Base-by-base conservation (phyloP, 2,329 filamentous ascomycete species). In the Penicillium psychrosexuale region DNA sequence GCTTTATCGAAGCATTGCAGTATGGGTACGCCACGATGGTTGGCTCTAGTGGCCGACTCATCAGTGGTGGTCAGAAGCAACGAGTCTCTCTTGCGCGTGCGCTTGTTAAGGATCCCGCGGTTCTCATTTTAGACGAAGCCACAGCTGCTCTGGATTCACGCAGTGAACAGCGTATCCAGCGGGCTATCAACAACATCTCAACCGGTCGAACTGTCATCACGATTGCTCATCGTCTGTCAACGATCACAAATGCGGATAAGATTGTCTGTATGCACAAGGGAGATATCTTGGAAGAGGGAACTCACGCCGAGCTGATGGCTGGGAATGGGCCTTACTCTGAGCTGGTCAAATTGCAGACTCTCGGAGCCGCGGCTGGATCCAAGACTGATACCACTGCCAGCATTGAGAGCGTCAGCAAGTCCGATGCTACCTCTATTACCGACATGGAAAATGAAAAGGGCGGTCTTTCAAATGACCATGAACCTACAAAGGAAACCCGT, bases 81-180 rank as follows among this genome's bases (percentile, higher is more conserved):
- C 81, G 91, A 1, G 75, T 96, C 1, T 86, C 86, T 31, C 90
- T 97, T 56, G 91, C 91, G 0, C 80, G 91, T 1, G 90, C 91
- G 0, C 77, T 96, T 0, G 81, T 89, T 0, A 80, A 89, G 0
- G 77, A 81, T 8, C 91, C 91, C 0, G 78, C 80, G 27, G 77
- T 96, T 3, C 75, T 96, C 15, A 81, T 97, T 1, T 75, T 96
- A 3, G 92, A 97, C 64, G 91, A 97, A 73, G 89, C 91, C 1
- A 96, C 91, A 0, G 66, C 65, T 24, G 64, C 87, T 31, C 77
- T 84, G 38, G 81, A 84, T 60, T 77, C 80, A 3, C 73, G 77
- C 31, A 80, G 78, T 2, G 81, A 83, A 58, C 71, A 74, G 13
- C 74, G 79, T 13, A 81, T 83, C 2, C 81, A 83, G 61, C 66